Evolutionary conservation across 768 basidiomycete species (phyloP).

Genomic region (Galerina marginata): DNA sequence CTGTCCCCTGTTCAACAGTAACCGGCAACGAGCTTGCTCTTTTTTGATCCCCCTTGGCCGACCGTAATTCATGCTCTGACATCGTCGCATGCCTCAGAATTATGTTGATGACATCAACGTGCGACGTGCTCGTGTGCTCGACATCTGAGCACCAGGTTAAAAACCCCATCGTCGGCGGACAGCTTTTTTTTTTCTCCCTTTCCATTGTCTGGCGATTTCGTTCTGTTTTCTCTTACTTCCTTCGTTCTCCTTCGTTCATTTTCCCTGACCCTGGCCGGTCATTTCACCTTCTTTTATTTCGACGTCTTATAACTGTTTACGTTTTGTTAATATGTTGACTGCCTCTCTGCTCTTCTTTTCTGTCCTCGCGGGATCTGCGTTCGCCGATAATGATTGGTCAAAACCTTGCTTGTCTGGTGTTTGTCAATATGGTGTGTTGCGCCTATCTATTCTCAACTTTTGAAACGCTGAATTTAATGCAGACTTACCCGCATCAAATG

Average conservation of each 20-base stretch:
- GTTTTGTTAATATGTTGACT: slow-evolving; percentile 11
- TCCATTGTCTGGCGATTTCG: background rate
- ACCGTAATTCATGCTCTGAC: background rate
- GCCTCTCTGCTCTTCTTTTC: slow-evolving; percentile 16
- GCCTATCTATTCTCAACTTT: background rate
- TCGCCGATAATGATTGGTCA: slow-evolving; percentile 49
- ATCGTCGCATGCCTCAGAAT: slow-evolving; percentile 1
- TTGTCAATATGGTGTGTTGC: slow-evolving; percentile 41
- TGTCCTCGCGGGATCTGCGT: slow-evolving; percentile 9
- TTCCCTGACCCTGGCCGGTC: slow-evolving; percentile 22
- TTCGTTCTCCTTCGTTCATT: slow-evolving; percentile 10
- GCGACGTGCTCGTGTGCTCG: background rate
- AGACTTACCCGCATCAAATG: slow-evolving; percentile 37
- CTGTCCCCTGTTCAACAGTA: background rate
- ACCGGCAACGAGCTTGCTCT: background rate
- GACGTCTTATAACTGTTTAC: background rate
- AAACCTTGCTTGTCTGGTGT: slow-evolving; percentile 43
- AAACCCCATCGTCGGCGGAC: background rate
- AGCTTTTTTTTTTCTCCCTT: background rate
- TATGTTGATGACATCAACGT: background rate
- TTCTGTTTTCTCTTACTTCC: slow-evolving; percentile 6
- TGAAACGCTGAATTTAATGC: background rate
- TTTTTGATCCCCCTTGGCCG: background rate
- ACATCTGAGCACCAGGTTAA: background rate
- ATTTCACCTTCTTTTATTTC: slow-evolving; percentile 5